These are phyloP conservation scores for Populus alba DNA, from an alignment of 345 rosid genomes.

Conservation along the genomic window DNA sequence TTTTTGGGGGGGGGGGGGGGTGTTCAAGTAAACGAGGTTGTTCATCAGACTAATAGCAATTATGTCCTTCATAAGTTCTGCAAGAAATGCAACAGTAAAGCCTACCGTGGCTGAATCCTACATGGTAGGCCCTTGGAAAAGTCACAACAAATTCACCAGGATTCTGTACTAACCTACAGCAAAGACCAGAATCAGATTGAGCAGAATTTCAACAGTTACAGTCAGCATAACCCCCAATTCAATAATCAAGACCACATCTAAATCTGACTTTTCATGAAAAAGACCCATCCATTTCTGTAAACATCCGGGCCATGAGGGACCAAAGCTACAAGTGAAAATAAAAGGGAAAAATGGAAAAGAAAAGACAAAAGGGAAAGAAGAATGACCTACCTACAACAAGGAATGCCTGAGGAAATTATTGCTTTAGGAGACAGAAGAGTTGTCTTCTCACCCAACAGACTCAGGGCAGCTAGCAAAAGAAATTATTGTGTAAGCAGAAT, in stretches of 20 bases:
- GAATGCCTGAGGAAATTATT: slow-evolving; percentile 77
- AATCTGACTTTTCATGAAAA: background rate
- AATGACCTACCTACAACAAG: slow-evolving; percentile 85
- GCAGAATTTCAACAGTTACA: slow-evolving; percentile 16
- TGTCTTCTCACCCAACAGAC: slow-evolving; percentile 94
- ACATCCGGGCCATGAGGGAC: background rate
- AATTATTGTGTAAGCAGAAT: background rate
- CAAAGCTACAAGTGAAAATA: slow-evolving; percentile 1
- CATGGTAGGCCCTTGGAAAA: slow-evolving; percentile 98
- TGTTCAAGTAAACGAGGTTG: background rate
- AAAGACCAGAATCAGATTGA: slow-evolving; percentile 25
- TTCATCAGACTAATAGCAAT: background rate
- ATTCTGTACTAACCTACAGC: slow-evolving; percentile 82
- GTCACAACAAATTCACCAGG: slow-evolving; percentile 99
- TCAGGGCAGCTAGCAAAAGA: slow-evolving; percentile 68
- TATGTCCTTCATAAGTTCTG: slow-evolving; percentile 3
- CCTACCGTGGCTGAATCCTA: slow-evolving; percentile 99
- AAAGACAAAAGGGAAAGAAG: slow-evolving; percentile 1
- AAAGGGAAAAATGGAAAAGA: background rate
- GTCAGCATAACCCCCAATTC: slow-evolving; percentile 18
- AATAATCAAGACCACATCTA: background rate
- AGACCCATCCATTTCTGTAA: too few species aligned
- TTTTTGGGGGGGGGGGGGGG: too few species aligned
- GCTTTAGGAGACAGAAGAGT: slow-evolving; percentile 91
- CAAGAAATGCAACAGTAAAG: slow-evolving; percentile 18